Percentiles rank a stretch among this genome's conserved stretches.
These are phyloP conservation scores for Malus hybrid DNA, from an alignment of 331 rosid genomes.

Conservation along the genomic window DNA sequence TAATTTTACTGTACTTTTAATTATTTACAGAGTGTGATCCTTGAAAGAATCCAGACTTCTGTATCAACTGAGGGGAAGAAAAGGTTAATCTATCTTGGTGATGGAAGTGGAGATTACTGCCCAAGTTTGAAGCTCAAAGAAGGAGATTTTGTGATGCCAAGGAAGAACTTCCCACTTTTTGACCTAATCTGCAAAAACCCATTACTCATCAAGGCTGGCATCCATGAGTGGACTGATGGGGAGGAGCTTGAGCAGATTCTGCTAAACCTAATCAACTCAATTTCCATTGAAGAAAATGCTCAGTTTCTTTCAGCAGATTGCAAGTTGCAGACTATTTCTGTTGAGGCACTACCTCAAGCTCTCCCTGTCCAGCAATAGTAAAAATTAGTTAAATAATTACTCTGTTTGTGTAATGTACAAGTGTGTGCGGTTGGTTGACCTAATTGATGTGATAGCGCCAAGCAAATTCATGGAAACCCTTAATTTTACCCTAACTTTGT, in stretches of 20 bases:
- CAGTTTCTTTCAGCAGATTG: conserved; percentile 37
- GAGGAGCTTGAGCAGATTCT: conserved; percentile 46
- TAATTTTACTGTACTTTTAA: not conserved
- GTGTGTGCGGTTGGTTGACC: not conserved
- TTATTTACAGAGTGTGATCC: conserved; percentile 35
- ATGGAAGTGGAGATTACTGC: conserved; percentile 76
- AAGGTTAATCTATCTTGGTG: conserved; percentile 69
- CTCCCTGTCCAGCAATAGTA: conserved; percentile 28
- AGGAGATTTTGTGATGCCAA: conserved; percentile 64
- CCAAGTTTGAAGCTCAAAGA: conserved; percentile 65
- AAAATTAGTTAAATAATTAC: not conserved
- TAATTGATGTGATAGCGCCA: not conserved
- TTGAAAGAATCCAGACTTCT: conserved; percentile 47
- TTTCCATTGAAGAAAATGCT: conserved; percentile 29
- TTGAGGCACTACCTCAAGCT: conserved; percentile 33
- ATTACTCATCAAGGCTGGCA: conserved; percentile 48
- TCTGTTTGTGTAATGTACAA: not conserved
- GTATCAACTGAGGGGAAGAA: conserved; percentile 28
- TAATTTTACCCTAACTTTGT: not conserved
- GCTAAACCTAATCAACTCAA: conserved; percentile 31
- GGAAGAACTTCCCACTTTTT: conserved; percentile 66
- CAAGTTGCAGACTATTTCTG: conserved; percentile 30
- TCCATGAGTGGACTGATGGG: conserved; percentile 75
- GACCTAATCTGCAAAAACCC: conserved; percentile 60
- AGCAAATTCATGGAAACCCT: not conserved